These are phyloP conservation scores for Plectosphaerella sp. DNA, from an alignment of 2,329 filamentous ascomycete species.

Conservation along the genomic window DNA sequence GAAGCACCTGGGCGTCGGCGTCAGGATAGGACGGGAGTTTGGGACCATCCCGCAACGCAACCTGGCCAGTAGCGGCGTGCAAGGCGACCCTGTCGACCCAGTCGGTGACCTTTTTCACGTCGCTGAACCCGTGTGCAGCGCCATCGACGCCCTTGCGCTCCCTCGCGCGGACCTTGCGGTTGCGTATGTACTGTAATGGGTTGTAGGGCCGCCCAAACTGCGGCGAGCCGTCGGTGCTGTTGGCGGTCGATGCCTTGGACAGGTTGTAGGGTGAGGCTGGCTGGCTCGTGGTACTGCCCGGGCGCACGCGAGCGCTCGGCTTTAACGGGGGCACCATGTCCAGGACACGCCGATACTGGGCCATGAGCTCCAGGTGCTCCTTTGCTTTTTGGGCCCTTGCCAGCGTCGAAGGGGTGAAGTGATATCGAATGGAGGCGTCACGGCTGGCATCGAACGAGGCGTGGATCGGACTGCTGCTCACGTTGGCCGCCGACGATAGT, in stretches of 20 bases:
- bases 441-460: conserved; percentile 36
- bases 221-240: conserved; percentile 25
- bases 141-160: conserved; percentile 73
- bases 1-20: conserved; percentile 35
- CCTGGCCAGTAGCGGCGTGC: conserved; percentile 33
- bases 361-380: conserved; percentile 78
- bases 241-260: conserved; percentile 10
- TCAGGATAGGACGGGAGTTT: conserved; percentile 40
- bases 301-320: conserved; percentile 26
- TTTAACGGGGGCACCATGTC: conserved; percentile 72
- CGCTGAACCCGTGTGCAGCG: conserved; percentile 70
- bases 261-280: conserved; percentile 31
- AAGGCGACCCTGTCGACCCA: conserved; percentile 72
- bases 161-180: conserved; percentile 77
- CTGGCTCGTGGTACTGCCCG: conserved; percentile 35
- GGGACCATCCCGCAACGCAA: conserved; percentile 22
- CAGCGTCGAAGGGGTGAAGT: conserved; percentile 75
- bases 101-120: conserved; percentile 63
- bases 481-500: conserved; percentile 31
- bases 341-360: conserved; percentile 79
- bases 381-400: conserved; percentile 80
- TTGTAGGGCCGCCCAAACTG: conserved; percentile 73
- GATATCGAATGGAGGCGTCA: conserved; percentile 51
- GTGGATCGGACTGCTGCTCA: conserved; percentile 39
- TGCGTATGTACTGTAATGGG: conserved; percentile 87